Conservation (phyloP, 2,329 filamentous ascomycete species). For the Ophiocordyceps australis region DNA sequence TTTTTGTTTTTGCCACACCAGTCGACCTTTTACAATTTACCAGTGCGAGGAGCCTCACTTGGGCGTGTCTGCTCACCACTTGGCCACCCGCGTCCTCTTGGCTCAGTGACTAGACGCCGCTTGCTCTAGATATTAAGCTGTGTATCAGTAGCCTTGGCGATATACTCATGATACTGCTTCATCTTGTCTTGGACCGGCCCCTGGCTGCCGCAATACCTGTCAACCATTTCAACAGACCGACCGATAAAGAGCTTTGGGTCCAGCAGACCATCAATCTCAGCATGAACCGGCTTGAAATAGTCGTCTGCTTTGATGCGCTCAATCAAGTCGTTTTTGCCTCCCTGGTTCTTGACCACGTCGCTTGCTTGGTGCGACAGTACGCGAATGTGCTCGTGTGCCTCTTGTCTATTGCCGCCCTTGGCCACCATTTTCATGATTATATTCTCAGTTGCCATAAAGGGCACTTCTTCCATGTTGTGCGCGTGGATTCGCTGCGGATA, state of each 20-base stretch:
- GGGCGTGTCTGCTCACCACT: too few relatives aligned
- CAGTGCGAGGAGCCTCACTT: too few relatives aligned
- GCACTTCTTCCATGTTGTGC: constrained; percentile 57
- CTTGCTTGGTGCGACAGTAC: constrained; percentile 65
- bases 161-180: too few relatives aligned
- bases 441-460: constrained; percentile 57
- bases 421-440: constrained; percentile 66
- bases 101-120: too few relatives aligned
- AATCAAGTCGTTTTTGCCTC: constrained; percentile 65
- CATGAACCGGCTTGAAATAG: constrained; percentile 37
- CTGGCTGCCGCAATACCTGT: too few relatives aligned
- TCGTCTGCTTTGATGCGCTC: constrained; percentile 52
- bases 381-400: constrained; percentile 74
- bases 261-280: background rate
- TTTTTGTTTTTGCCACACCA: too few relatives aligned
- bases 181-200: too few relatives aligned
- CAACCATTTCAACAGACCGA: background rate
- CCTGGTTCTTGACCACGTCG: constrained; percentile 37
- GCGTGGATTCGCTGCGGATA: constrained; percentile 57
- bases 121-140: too few relatives aligned
- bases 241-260: background rate
- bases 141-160: too few relatives aligned
- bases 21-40: too few relatives aligned
- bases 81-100: too few relatives aligned
- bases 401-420: constrained; percentile 55